phyloP scores from a whole-genome alignment of 345 rosid species.

The Gossypium anomalum region DNA sequence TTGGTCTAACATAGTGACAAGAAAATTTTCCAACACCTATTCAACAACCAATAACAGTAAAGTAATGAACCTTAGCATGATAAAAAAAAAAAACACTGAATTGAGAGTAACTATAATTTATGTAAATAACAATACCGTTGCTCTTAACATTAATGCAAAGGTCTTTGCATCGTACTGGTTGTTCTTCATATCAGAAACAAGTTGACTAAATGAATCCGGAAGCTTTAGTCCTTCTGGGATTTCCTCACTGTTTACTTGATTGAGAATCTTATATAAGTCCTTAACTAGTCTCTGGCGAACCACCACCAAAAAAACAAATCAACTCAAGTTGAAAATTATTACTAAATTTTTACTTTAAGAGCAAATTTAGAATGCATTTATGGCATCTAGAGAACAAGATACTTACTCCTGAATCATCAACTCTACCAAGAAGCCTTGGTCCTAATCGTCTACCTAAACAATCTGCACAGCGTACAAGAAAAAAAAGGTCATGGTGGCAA shows the following conservation, averaged over 20 bases:
- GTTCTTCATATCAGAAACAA: conserved; percentile 81
- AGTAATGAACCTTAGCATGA: conserved; percentile 7
- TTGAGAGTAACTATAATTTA: background rate
- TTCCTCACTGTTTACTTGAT: conserved; percentile 72
- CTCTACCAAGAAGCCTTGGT: conserved; percentile 86
- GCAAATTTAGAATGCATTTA: background rate
- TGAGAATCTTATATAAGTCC: conserved; percentile 81
- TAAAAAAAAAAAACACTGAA: background rate
- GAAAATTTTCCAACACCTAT: background rate
- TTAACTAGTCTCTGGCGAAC: conserved; percentile 69
- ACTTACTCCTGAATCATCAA: conserved; percentile 89
- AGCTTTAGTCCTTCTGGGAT: conserved; percentile 77
- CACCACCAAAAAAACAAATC: conserved; percentile 19
- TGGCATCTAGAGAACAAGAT: background rate
- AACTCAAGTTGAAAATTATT: conserved; percentile 22
- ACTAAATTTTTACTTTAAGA: conserved; percentile 2
- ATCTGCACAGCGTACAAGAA: conserved; percentile 43
- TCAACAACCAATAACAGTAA: background rate
- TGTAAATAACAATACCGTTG: conserved; percentile 58
- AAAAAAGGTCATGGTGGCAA: conserved; percentile 16
- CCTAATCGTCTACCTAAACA: conserved; percentile 98
- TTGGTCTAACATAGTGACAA: background rate
- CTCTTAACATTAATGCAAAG: conserved; percentile 72
- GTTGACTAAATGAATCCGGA: conserved; percentile 85
- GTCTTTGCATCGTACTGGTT: conserved; percentile 85